Conservation (phyloP, 129 eudicot species). For the Pittosporum tobira region DNA sequence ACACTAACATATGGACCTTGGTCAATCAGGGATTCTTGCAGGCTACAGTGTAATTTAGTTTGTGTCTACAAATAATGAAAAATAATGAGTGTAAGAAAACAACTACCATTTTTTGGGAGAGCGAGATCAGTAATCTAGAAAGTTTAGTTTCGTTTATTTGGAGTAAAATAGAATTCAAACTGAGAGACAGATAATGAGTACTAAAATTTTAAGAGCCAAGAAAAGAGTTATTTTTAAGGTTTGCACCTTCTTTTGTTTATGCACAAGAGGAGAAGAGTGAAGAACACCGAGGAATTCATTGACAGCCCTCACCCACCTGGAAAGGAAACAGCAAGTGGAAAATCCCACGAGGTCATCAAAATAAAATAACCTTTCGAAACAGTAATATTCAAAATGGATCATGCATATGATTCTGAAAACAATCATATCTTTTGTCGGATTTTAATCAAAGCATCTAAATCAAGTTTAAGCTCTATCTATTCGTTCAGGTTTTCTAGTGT, state of each 20-base stretch:
- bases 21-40: constrained; percentile 49
- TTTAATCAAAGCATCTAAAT: background rate
- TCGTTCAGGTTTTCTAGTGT: background rate
- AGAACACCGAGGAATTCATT: constrained; percentile 64
- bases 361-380: background rate
- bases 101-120: too few species aligned
- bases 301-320: constrained; percentile 84
- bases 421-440: background rate
- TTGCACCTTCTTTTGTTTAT: constrained; percentile 51
- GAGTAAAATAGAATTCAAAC: too few species aligned
- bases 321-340: constrained; percentile 7
- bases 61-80: constrained; percentile 21
- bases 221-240: background rate
- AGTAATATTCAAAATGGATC: background rate
- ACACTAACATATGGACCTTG: constrained; percentile 66
- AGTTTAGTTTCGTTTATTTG: too few species aligned
- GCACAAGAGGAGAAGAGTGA: constrained; percentile 55
- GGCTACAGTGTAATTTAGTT: constrained; percentile 24
- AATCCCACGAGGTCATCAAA: background rate
- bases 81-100: too few species aligned
- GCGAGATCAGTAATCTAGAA: too few species aligned
- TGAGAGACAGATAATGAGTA: too few species aligned
- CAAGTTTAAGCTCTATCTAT: background rate
- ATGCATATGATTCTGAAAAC: background rate
- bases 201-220: background rate